Evolutionary conservation across 225 moss, liverwort and hornwort species (phyloP), one percentile per base, ranked within the genome.

Genomic region (Thuidium tamariscinum): DNA sequence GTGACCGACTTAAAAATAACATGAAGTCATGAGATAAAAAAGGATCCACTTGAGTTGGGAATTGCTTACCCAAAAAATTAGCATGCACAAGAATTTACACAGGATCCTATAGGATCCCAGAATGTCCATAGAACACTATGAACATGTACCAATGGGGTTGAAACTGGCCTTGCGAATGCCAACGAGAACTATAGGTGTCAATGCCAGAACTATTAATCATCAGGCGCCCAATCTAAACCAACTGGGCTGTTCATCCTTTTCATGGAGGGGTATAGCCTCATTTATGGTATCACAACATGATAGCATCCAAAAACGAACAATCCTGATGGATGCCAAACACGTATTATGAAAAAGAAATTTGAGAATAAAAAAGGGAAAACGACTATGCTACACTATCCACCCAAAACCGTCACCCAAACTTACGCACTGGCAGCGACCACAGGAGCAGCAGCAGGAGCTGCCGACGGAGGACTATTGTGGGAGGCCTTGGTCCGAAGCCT

Each of bases 61-160:
- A 75, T 52, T 54, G 54, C 25, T 75, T 75, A 75, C 87, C 87
- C 68, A 91, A 91, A 91, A 91, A 82, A 89, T 79, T 75, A 91
- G 89, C 87, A 89, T 89, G 89, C 71, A 91, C 89, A 91, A 88
- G 82, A 91, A 87, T 89, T 87, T 92, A 90, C 87, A 90, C 83
- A 66, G 81, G 86, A 88, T 87, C 90, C 82, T 79, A 75, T 10
- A 67, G 86, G 88, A 89, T 86, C 88, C 88, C 67, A 81, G 76
- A 88, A 64, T 79, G 81, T 84, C 78, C 92, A 86, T 74, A 83
- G 86, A 73, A 84, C 72, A 68, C 81, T 84, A 88, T 67, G 81
- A 79, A 88, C 82, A 87, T 61, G 74, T 87, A 90, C 88, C 88
- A 86, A 86, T 85, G 87, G 87, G 87, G 83, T 89, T 68, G 72